Percentiles rank a stretch among this genome's conserved stretches.
Conservation (phyloP, 768 basidiomycete genomes). For the Phaeotremella fagi region DNA sequence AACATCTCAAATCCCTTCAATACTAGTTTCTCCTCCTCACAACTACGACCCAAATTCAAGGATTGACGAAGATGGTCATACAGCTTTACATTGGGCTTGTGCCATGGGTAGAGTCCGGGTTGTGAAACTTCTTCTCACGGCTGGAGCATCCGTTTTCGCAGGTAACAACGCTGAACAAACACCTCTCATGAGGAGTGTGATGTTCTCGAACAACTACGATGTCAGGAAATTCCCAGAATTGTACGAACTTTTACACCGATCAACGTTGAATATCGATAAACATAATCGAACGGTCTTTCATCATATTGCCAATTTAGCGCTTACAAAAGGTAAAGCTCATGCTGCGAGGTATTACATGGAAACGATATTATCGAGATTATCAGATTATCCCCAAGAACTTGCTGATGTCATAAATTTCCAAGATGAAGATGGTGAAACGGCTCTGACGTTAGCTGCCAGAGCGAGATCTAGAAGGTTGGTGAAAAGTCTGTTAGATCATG, state of each 20-base stretch:
- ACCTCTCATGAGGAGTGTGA: slow-evolving; percentile 94
- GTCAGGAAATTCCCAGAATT: slow-evolving; percentile 97
- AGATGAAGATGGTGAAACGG: slow-evolving; percentile 97
- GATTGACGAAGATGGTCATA: slow-evolving; percentile 97
- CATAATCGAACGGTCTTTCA: slow-evolving; percentile 97
- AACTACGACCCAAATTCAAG: slow-evolving; percentile 94
- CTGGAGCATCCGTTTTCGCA: slow-evolving; percentile 93
- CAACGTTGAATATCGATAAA: slow-evolving; percentile 97
- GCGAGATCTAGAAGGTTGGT: slow-evolving; percentile 93
- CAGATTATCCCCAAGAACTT: slow-evolving; percentile 90
- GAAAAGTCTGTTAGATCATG: slow-evolving; percentile 90
- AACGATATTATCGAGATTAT: slow-evolving; percentile 75
- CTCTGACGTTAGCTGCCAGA: slow-evolving; percentile 90
- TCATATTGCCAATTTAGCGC: slow-evolving; percentile 93
- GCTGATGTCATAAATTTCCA: slow-evolving; percentile 99
- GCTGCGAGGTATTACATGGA: slow-evolving; percentile 99
- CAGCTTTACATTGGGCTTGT: slow-evolving; percentile 95
- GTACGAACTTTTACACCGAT: slow-evolving; percentile 94
- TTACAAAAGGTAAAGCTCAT: slow-evolving; percentile 95
- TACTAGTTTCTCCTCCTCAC: slow-evolving; percentile 78
- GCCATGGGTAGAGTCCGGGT: slow-evolving; percentile 97
- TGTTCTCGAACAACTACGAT: slow-evolving; percentile 99
- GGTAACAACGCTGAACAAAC: slow-evolving; percentile 97
- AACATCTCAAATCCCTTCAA: slow-evolving; percentile 78
- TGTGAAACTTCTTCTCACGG: slow-evolving; percentile 85